Conservation (phyloP, 2,329 filamentous ascomycete genomes). For the Fusarium sp. region DNA sequence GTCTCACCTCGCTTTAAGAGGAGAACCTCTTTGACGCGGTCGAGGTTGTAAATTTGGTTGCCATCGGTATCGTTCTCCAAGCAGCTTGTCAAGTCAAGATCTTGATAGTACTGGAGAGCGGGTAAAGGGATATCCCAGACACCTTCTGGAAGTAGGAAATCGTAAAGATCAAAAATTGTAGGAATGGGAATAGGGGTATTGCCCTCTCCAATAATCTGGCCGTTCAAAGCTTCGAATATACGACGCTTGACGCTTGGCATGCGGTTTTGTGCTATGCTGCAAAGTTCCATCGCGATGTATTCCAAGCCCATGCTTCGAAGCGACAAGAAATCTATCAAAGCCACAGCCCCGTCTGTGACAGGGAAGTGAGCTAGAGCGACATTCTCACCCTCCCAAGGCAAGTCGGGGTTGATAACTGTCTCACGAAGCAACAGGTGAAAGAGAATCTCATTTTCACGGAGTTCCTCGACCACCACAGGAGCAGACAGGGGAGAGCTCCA, state of each 20-base stretch:
- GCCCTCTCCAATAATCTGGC: conserved; percentile 74
- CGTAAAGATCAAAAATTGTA: conserved; percentile 91
- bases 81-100: conserved; percentile 75
- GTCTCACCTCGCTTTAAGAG: conserved; percentile 74
- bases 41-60: conserved; percentile 72
- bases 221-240: conserved; percentile 79
- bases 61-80: conserved; percentile 68
- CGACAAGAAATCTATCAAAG: conserved; percentile 81
- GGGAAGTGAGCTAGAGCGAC: conserved; percentile 74
- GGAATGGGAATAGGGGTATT: conserved; percentile 74
- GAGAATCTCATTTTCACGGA: conserved; percentile 83
- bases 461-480: conserved; percentile 77
- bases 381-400: conserved; percentile 78
- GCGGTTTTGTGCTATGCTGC: conserved; percentile 76
- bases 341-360: conserved; percentile 71
- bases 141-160: conserved; percentile 75
- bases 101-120: conserved; percentile 68
- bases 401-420: conserved; percentile 73
- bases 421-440: conserved; percentile 80
- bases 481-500: conserved; percentile 87
- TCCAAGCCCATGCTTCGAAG: conserved; percentile 82
- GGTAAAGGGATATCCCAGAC: conserved; percentile 65
- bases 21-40: conserved; percentile 79
- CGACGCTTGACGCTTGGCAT: conserved; percentile 76
- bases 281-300: conserved; percentile 87